These are phyloP conservation scores for Fraxinus pennsylvanica DNA, from an alignment of 257 asterid species.

Conservation along the genomic window DNA sequence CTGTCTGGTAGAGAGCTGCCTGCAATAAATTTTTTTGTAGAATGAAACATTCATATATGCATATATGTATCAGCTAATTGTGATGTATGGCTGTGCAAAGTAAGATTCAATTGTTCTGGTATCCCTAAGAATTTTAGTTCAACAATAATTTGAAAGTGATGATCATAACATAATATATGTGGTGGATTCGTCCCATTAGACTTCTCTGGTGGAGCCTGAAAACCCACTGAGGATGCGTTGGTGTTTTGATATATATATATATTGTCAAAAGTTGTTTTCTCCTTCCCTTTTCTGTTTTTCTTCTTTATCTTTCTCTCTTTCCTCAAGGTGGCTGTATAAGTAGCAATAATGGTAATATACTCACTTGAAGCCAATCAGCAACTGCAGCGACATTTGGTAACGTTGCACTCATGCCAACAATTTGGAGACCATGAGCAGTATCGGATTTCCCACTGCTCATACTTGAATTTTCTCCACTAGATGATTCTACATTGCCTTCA, in stretches of 20 bases:
- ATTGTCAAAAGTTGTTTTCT: background rate
- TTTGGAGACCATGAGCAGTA: conserved; percentile 85
- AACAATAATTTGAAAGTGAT: background rate
- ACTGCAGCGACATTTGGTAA: conserved; percentile 93
- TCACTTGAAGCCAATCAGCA: conserved; percentile 95
- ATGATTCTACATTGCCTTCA: conserved; percentile 79
- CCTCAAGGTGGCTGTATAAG: conserved; percentile 6
- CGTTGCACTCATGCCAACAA: conserved; percentile 99
- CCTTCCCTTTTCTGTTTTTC: background rate
- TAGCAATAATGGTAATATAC: conserved; percentile 30
- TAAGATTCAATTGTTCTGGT: background rate
- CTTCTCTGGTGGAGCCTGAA: too few species aligned
- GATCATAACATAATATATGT: background rate
- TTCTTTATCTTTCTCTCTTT: background rate
- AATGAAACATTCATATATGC: conserved; percentile 21
- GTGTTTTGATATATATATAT: too few species aligned
- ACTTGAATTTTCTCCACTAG: conserved; percentile 93
- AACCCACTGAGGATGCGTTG: too few species aligned
- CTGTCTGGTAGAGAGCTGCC: conserved; percentile 96
- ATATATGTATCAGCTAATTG: background rate
- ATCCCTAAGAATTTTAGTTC: background rate
- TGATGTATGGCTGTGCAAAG: conserved; percentile 12
- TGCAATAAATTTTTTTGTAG: conserved; percentile 29
- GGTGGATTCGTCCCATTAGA: too few species aligned
- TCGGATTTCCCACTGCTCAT: conserved; percentile 73